phyloP scores from a whole-genome alignment of 805 yeast genomes.

The Pichia exigua region DNA sequence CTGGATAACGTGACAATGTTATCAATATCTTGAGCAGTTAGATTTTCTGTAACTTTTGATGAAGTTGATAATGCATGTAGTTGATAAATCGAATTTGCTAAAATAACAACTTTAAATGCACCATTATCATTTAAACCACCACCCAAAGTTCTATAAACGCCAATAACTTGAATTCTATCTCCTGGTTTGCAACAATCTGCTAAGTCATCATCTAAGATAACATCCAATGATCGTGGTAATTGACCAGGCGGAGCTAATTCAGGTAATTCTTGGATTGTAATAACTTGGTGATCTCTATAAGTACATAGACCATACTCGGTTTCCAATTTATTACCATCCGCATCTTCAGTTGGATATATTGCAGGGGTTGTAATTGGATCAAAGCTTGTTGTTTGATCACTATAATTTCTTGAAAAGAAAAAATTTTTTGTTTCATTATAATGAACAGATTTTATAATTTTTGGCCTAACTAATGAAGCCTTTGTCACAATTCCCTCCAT shows the following conservation, averaged over 20 bases:
- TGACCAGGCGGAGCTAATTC: slow-evolving; percentile 98
- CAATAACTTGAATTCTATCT: slow-evolving; percentile 89
- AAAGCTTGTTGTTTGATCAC: slow-evolving; percentile 87
- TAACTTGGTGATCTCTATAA: slow-evolving; percentile 88
- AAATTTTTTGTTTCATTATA: slow-evolving; percentile 78
- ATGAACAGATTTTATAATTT: slow-evolving; percentile 84
- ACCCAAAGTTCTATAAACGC: slow-evolving; percentile 88
- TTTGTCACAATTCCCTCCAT: slow-evolving; percentile 94
- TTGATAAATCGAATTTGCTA: slow-evolving; percentile 86
- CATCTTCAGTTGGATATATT: slow-evolving; percentile 86
- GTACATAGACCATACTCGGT: slow-evolving; percentile 93
- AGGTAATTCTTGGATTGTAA: slow-evolving; percentile 95
- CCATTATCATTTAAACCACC: slow-evolving; percentile 55
- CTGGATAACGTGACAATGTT: slow-evolving; percentile 75
- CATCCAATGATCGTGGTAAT: slow-evolving; percentile 86
- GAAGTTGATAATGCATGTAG: slow-evolving; percentile 76
- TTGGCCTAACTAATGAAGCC: slow-evolving; percentile 89
- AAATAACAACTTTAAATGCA: slow-evolving; percentile 71
- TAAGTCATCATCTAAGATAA: slow-evolving; percentile 88
- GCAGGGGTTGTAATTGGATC: slow-evolving; percentile 79
- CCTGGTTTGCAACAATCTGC: slow-evolving; percentile 94
- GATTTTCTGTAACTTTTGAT: slow-evolving; percentile 55
- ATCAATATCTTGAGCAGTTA: slow-evolving; percentile 78
- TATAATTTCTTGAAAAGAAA: slow-evolving; percentile 85
- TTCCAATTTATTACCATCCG: slow-evolving; percentile 77